Evolutionary conservation across 2,329 filamentous ascomycete genomes (phyloP), one percentile per base, ranked within the genome.

Genomic region (Aspergillus sergii): DNA sequence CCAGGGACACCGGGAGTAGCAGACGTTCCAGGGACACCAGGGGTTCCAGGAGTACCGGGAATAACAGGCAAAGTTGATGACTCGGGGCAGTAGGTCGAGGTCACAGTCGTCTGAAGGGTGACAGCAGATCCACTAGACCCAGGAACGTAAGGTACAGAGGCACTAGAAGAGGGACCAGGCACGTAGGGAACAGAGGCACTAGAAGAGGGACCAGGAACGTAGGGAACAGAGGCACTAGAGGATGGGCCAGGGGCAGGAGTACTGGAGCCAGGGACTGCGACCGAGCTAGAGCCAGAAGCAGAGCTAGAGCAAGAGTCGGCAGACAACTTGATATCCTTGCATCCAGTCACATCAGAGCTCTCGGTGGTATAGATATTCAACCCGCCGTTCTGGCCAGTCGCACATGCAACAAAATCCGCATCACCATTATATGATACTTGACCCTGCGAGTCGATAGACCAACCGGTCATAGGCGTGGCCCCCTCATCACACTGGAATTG

Each of bases 401-500:
- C 82, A 72, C 89, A 91, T 50, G 87, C 83, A 70, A 84, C 87
- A 74, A 91, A 91, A 32, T 77, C 76, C 3, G 79, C 74, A 68
- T 79, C 82, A 53, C 82, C 83, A 36, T 85, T 77, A 75, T 83
- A 85, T 2, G 79, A 79, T 23, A 91, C 71, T 8, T 74, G 70
- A 39, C 88, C 87, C 63, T 84, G 76, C 30, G 82, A 83, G 53
- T 76, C 80, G 62, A 90, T 80, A 9, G 79, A 78, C 76, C 90
- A 91, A 34, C 87, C 88, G 36, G 80, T 71, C 28, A 80, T 82
- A 11, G 85, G 82, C 16, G 71, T 66, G 14, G 83, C 84, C 54
- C 84, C 84, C 23, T 71, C 66, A 67, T 91, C 88, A 69, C 89
- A 90, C 71, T 89, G 87, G 63, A 87, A 85, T 55, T 88, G 85